Percentiles rank a stretch among this genome's conserved stretches.
Evolutionary conservation across 805 yeast species (phyloP).

Genomic region (Yarrowia keelungensis): DNA sequence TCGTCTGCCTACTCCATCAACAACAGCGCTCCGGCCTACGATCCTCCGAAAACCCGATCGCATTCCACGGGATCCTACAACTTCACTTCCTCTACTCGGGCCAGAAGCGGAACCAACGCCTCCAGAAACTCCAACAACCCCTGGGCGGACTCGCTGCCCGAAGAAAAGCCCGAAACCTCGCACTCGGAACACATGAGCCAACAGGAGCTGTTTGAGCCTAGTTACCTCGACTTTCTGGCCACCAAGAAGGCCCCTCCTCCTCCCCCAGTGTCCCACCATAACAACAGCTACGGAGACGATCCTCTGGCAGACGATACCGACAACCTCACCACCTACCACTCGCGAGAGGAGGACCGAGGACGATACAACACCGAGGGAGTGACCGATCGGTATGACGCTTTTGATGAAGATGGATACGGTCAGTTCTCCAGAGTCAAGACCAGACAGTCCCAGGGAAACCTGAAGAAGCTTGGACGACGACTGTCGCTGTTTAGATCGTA

Average conservation of each 20-base stretch:
- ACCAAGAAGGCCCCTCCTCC: slow-evolving; percentile 33
- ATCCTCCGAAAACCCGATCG: slow-evolving; percentile 9
- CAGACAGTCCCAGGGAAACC: slow-evolving; percentile 11
- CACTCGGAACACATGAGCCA: slow-evolving; percentile 30
- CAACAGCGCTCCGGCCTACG: neutral
- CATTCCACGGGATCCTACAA: neutral
- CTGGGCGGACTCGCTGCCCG: slow-evolving; percentile 31
- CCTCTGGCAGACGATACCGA: slow-evolving; percentile 12
- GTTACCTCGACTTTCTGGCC: slow-evolving; percentile 19
- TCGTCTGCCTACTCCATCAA: slow-evolving; percentile 7
- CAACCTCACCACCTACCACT: slow-evolving; percentile 13
- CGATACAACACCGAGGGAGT: slow-evolving; percentile 28
- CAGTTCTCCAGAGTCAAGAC: slow-evolving; percentile 16
- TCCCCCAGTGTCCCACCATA: slow-evolving; percentile 5
- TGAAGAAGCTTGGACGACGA: slow-evolving; percentile 17
- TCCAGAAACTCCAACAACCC: slow-evolving; percentile 40
- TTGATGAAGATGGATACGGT: slow-evolving; percentile 20
- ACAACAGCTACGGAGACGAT: neutral
- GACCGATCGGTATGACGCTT: slow-evolving; percentile 27
- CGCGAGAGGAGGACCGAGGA: slow-evolving; percentile 7
- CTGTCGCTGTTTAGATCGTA: neutral
- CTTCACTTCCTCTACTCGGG: neutral
- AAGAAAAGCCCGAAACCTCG: slow-evolving; percentile 12
- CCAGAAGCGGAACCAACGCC: slow-evolving; percentile 40
- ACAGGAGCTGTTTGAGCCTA: slow-evolving; percentile 31